These are phyloP conservation scores for Acaromyces ingoldii DNA, from an alignment of 1,284 basidiomycete species.

Conservation along the genomic window DNA sequence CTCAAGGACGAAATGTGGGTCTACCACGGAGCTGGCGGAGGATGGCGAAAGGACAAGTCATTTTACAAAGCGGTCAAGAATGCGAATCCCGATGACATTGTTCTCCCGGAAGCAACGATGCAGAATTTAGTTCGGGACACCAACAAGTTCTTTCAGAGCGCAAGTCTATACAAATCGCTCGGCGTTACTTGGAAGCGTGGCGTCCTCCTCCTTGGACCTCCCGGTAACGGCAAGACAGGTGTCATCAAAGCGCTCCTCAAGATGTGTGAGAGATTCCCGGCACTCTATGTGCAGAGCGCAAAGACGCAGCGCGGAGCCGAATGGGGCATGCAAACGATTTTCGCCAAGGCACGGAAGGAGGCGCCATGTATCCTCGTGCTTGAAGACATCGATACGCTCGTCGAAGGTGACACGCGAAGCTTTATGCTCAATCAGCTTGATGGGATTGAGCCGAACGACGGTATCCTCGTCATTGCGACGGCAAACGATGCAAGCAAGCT, in stretches of 20 bases:
- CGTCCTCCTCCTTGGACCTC: constrained; percentile 9
- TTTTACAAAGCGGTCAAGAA: background rate
- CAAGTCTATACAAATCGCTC: background rate
- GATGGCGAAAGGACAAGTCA: background rate
- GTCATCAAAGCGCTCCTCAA: constrained; percentile 1
- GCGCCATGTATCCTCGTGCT: constrained; percentile 11
- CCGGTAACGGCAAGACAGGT: constrained; percentile 13
- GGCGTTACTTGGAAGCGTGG: constrained; percentile 9
- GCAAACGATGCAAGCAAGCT: constrained; percentile 8
- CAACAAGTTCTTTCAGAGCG: constrained; percentile 4
- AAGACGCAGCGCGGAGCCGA: background rate
- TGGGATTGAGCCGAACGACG: constrained; percentile 8
- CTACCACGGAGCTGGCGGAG: background rate
- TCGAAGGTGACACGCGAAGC: background rate
- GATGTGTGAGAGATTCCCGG: background rate
- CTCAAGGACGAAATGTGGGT: constrained; percentile 7
- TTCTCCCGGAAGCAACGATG: background rate
- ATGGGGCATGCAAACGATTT: background rate
- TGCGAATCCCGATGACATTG: background rate
- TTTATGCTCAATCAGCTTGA: constrained; percentile 9
- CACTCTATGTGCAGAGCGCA: background rate
- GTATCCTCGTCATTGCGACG: constrained; percentile 8
- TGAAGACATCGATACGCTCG: constrained; percentile 11
- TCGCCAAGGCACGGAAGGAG: constrained; percentile 4
- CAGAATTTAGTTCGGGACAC: background rate